Conservation (phyloP, 495 filamentous ascomycete species). For the Paragyromitra xinjiangensis region DNA sequence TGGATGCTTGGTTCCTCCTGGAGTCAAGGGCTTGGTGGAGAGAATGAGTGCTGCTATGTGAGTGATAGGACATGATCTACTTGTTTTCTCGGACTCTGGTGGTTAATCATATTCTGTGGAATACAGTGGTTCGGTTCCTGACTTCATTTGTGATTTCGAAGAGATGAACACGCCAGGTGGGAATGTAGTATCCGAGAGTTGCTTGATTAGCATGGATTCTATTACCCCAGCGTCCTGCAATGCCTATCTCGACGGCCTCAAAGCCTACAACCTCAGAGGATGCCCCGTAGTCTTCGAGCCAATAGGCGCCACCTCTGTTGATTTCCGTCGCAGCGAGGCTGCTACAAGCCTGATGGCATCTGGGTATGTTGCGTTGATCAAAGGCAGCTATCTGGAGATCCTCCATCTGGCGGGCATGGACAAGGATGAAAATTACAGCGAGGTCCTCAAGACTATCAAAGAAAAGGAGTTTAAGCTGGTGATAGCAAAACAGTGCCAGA, state of each 20-base stretch:
- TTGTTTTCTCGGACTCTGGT: not conserved
- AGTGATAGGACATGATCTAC: constrained; percentile 10
- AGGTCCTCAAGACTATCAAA: not conserved
- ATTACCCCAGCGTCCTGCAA: constrained; percentile 69
- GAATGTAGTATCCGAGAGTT: constrained; percentile 5
- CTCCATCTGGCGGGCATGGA: constrained; percentile 25
- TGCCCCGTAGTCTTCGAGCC: constrained; percentile 85
- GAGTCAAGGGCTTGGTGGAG: constrained; percentile 10
- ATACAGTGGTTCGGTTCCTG: constrained; percentile 33
- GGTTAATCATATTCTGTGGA: not conserved
- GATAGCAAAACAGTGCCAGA: constrained; percentile 7
- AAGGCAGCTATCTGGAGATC: constrained; percentile 36
- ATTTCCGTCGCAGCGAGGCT: constrained; percentile 12
- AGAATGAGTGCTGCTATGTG: constrained; percentile 36
- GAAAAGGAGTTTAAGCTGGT: not conserved
- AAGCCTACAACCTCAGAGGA: constrained; percentile 79
- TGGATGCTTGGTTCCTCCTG: constrained; percentile 35
- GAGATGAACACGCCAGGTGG: constrained; percentile 17
- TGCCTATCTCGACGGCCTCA: constrained; percentile 69
- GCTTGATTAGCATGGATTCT: constrained; percentile 85
- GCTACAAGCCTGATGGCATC: constrained; percentile 18
- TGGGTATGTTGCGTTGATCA: constrained; percentile 35
- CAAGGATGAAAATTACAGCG: not conserved
- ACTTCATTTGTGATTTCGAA: constrained; percentile 34
- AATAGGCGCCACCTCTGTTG: constrained; percentile 64